Evolutionary conservation across 2,329 filamentous ascomycete species (phyloP), one percentile per base, ranked within the genome.

Genomic region (Sclerotinia trifoliorum): DNA sequence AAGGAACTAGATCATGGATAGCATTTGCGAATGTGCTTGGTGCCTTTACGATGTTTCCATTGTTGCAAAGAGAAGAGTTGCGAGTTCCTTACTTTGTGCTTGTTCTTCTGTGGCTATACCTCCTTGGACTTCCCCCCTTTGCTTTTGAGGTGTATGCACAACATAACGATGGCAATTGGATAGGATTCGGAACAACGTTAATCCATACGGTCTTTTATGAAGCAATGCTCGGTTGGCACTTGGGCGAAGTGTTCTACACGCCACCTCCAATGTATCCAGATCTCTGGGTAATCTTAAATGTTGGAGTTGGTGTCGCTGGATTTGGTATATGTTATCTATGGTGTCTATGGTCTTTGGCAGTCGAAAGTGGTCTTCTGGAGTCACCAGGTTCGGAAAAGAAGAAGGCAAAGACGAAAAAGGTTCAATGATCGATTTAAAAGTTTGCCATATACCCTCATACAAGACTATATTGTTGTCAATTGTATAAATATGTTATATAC

Each of bases 21-120:
- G 94, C 94, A n/a, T 96, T 96, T 77, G 94, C 93, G 66, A 99
- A 99, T 77, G 84, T 95, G 19, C 84, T 97, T 15, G 94, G 91
- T 11, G 87, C 86, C 44, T 97, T 93, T 93, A 98, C 95, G 7
- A 90, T 98, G 86, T 99, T 93, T 76, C 95, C 95, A 0, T 83
- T 99, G 8, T 85, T 99, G 48, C 87, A 90, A 75, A 88, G 94
- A 58, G 95, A 98, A 68, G 91, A 94, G 55, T 82, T 99, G 11
- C 83, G 86, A 17, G 83, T 97, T 13, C 95, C 96, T 0, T 99
- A 99, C 76, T 86, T 87, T 48, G 90, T 97, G 17, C 81, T 98
- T 42, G 92, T 91, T 0, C 82, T 94, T 1, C 84, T 99, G 1
- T 99, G 95, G 94, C 90, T 92, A 0, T 98, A 95, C 77, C 84